Evolutionary conservation across 2,329 filamentous ascomycete genomes (phyloP).

Genomic region (Arachnomyces sp.): DNA sequence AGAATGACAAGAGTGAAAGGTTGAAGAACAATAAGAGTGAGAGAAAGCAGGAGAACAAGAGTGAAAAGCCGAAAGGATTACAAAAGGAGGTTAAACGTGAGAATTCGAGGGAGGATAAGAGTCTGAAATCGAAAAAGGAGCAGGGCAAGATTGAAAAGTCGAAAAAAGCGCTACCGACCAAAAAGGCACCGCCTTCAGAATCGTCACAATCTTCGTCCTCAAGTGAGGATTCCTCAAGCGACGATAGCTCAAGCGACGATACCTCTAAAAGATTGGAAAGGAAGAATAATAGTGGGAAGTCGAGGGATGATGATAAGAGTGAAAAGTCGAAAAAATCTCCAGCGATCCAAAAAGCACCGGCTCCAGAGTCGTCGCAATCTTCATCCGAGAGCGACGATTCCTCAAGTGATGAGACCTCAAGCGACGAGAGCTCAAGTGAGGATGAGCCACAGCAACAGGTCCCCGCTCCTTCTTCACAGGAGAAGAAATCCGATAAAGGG

Average conservation of each 20-base stretch:
- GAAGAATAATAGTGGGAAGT: too few species aligned
- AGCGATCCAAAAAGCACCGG: too few species aligned
- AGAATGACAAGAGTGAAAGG: too few species aligned
- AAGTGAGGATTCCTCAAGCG: too few species aligned
- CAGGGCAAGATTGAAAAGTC: neutral
- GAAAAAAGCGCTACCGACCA: conserved; percentile 7
- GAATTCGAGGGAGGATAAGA: too few species aligned
- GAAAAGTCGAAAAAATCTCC: too few species aligned
- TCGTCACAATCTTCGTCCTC: conserved; percentile 7
- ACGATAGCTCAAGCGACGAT: too few species aligned
- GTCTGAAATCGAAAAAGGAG: too few species aligned
- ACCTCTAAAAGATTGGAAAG: too few species aligned
- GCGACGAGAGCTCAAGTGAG: conserved; percentile 16
- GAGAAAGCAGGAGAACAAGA: too few species aligned
- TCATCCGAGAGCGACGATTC: conserved; percentile 14
- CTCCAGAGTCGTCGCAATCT: neutral
- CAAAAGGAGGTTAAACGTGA: too few species aligned
- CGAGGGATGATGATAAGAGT: too few species aligned
- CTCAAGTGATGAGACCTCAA: conserved; percentile 13
- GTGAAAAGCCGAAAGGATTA: neutral
- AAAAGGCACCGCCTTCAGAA: conserved; percentile 15
- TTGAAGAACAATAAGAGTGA: neutral
- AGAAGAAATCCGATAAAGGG: conserved; percentile 11
- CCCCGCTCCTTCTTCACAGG: conserved; percentile 6
- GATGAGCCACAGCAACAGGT: conserved; percentile 14